These are phyloP conservation scores for Hortiboletus flavorubellus DNA, from an alignment of 768 basidiomycete species.

Conservation along the genomic window DNA sequence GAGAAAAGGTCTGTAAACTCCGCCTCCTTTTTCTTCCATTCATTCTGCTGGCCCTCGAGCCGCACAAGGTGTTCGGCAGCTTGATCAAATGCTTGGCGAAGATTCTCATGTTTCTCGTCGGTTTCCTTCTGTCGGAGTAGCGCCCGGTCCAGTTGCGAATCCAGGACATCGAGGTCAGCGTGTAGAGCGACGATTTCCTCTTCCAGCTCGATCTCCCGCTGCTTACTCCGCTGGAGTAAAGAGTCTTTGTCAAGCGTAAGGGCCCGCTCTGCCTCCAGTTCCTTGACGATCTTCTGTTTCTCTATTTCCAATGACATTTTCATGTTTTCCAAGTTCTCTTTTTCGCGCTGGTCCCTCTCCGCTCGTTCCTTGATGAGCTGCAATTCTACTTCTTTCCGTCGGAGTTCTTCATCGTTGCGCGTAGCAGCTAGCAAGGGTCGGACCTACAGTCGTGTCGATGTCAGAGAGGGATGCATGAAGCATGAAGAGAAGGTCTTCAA, in stretches of 20 bases:
- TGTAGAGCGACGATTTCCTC: constrained; percentile 82
- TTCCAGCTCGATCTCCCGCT: constrained; percentile 79
- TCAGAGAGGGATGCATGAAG: background rate
- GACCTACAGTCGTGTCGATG: constrained; percentile 46
- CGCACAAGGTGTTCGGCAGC: constrained; percentile 84
- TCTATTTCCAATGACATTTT: constrained; percentile 82
- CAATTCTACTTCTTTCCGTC: constrained; percentile 83
- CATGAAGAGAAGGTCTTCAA: background rate
- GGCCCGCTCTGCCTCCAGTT: constrained; percentile 77
- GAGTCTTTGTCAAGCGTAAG: constrained; percentile 81
- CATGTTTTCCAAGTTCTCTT: constrained; percentile 70
- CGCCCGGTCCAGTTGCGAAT: constrained; percentile 81
- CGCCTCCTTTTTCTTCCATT: constrained; percentile 60
- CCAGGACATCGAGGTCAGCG: constrained; percentile 76
- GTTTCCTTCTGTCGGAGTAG: constrained; percentile 74
- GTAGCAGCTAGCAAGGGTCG: constrained; percentile 92
- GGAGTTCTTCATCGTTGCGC: constrained; percentile 86
- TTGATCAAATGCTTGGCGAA: constrained; percentile 73
- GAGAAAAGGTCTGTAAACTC: constrained; percentile 59
- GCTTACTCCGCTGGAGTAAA: constrained; percentile 78
- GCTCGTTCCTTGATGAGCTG: constrained; percentile 77
- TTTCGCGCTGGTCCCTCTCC: constrained; percentile 81
- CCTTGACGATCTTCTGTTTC: constrained; percentile 77
- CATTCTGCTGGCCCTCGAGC: constrained; percentile 72
- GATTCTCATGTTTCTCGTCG: constrained; percentile 71